Evolutionary conservation across 768 basidiomycete genomes (phyloP), one percentile per base, ranked within the genome.

Genomic region (Lentinus tigrinus): DNA sequence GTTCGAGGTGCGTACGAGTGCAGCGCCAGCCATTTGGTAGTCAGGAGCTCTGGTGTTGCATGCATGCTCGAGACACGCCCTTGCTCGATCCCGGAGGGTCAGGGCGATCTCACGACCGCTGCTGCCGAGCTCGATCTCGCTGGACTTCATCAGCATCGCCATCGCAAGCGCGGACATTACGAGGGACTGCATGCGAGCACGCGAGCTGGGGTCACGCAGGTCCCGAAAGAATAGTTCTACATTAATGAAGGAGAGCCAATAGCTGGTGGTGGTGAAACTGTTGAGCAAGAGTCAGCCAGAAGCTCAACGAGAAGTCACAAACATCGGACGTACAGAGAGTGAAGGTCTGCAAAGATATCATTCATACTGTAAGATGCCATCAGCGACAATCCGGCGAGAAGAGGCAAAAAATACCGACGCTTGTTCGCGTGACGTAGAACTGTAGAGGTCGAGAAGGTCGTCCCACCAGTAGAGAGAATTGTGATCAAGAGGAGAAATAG

Each of bases 181-280:
- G 56, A 93, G 81, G 6, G 91, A 89, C 61, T 91, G 89, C 59
- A 91, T 82, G 14, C 71, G 72, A 21, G 76, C 67, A 14, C 86
- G 81, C 27, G 80, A 74, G n/a, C 77, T 77, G 1, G 82, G 76
- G 62, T 80, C 74, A 62, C 72, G 76, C 47, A 92, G 70, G 54
- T 75, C 78, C 50, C 77, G 75, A 58, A 83, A 69, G 64, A 91
- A 80, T 39, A 77, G 76, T 13, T 76, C 73, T 17, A 84, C 68
- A 66, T 89, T 83, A 63, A 92, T 75, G 68, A 91, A 90, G 10
- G 82, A 85, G 42, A 93, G 77, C 76, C 83, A 85, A 59, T 88
- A 83, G 21, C 80, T 81, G 26, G 83, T 83, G 54, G 85, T 81
- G 23, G 76, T 74, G 65, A 88, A 85, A 63, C 90, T 92, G 63